phyloP scores from a whole-genome alignment of 176 grass and related monocot genomes.

The Cenchrus americanus region DNA sequence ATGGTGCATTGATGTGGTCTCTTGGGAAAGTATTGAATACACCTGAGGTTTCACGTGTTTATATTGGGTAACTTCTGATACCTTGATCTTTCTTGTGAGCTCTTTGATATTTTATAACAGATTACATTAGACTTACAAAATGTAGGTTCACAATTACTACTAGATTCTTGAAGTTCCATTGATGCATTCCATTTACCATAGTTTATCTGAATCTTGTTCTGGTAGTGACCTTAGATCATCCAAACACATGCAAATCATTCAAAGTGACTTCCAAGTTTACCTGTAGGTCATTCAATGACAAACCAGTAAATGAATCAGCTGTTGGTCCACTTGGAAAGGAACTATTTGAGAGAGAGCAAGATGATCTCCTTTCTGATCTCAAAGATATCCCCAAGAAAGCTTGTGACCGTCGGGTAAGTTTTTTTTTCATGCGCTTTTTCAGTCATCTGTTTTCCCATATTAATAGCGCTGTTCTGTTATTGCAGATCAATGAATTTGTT shows the following conservation, averaged over 20 bases:
- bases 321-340: slow-evolving; percentile 92
- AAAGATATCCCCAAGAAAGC: slow-evolving; percentile 99
- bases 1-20: slow-evolving; percentile 99
- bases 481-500: slow-evolving; percentile 96
- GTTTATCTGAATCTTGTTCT: slow-evolving; percentile 18
- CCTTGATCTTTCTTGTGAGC: slow-evolving; percentile 15
- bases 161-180: background rate
- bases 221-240: background rate
- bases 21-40: slow-evolving; percentile 98
- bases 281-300: slow-evolving; percentile 96
- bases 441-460: slow-evolving; percentile 26
- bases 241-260: slow-evolving; percentile 9
- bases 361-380: slow-evolving; percentile 94
- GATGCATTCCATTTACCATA: background rate
- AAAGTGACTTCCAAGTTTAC: slow-evolving; percentile 18
- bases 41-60: slow-evolving; percentile 90
- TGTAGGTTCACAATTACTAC: slow-evolving; percentile 34
- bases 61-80: slow-evolving; percentile 78
- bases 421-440: background rate
- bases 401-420: slow-evolving; percentile 82
- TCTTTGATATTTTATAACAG: slow-evolving; percentile 7
- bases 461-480: slow-evolving; percentile 2
- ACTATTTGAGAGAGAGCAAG: slow-evolving; percentile 95
- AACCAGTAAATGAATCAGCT: slow-evolving; percentile 84
- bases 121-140: background rate